Conservation (phyloP, 2,329 filamentous ascomycete species). For the Apiospora pterosperma region DNA sequence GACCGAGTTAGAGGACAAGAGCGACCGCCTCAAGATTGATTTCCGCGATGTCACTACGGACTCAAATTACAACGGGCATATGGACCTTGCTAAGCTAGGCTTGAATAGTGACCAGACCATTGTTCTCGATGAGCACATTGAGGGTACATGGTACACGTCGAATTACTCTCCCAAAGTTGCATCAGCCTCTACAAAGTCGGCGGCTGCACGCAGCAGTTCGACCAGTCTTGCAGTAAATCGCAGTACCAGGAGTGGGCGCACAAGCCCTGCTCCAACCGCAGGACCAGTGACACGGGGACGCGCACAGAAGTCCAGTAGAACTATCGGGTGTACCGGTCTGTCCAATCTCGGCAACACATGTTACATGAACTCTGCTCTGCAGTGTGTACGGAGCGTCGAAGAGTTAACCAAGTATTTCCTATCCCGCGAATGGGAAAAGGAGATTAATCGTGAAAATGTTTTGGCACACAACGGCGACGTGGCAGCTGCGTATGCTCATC, state of each 20-base stretch:
- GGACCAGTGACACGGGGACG: constrained; percentile 69
- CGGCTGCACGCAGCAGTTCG: constrained; percentile 32
- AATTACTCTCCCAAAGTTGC: constrained; percentile 34
- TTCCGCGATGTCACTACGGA: constrained; percentile 69
- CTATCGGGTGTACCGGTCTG: constrained; percentile 75
- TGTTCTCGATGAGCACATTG: constrained; percentile 77
- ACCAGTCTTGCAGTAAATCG: constrained; percentile 30
- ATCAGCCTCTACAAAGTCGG: constrained; percentile 29
- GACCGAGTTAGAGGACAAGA: constrained; percentile 56
- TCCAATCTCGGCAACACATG: constrained; percentile 95
- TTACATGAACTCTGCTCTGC: constrained; percentile 97
- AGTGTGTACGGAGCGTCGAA: constrained; percentile 90
- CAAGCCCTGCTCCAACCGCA: constrained; percentile 58
- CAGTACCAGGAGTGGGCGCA: constrained; percentile 60
- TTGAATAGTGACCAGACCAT: constrained; percentile 72
- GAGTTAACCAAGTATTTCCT: constrained; percentile 93
- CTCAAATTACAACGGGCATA: constrained; percentile 71
- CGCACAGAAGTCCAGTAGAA: constrained; percentile 64
- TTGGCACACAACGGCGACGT: constrained; percentile 83
- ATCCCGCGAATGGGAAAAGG: constrained; percentile 66
- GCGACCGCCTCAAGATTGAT: constrained; percentile 61
- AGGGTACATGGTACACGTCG: constrained; percentile 55
- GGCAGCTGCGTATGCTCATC: constrained; percentile 74
- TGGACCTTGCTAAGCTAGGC: constrained; percentile 62
- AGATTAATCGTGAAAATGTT: constrained; percentile 83